phyloP scores from a whole-genome alignment of 192 early-diverging fungal genomes.

The Backusella psychrophila region DNA sequence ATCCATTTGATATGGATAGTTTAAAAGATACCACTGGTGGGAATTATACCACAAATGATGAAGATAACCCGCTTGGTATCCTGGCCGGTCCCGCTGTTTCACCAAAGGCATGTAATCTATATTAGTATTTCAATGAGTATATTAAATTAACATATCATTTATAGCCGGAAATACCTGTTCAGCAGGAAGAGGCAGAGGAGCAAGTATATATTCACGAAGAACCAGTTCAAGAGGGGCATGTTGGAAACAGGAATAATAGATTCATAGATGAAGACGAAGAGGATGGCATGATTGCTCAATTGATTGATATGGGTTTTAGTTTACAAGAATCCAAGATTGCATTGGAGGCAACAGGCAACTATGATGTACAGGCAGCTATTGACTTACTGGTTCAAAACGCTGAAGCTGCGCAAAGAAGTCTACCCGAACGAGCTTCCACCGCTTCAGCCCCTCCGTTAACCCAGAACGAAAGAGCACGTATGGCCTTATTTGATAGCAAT shows the following conservation, averaged over 20 bases:
- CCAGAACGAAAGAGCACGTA: slow-evolving; percentile 9
- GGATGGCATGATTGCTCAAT: slow-evolving; percentile 62
- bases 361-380: slow-evolving; percentile 53
- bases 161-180: neutral
- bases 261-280: slow-evolving; percentile 8
- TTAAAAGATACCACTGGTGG: neutral
- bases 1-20: slow-evolving; percentile 32
- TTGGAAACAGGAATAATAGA: neutral
- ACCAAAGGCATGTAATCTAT: neutral
- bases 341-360: slow-evolving; percentile 64
- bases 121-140: neutral
- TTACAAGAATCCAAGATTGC: slow-evolving; percentile 62
- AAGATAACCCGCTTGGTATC: slow-evolving; percentile 34
- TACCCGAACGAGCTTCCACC: neutral
- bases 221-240: neutral
- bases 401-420: neutral
- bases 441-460: neutral
- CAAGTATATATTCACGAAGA: neutral
- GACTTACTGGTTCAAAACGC: slow-evolving; percentile 44
- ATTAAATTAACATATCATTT: neutral
- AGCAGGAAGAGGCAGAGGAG: neutral
- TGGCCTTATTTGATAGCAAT: slow-evolving; percentile 7
- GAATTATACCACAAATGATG: neutral
- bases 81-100: slow-evolving; percentile 21
- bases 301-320: slow-evolving; percentile 82